Conservation (phyloP, 345 rosid species). For the Aegle marmelos region DNA sequence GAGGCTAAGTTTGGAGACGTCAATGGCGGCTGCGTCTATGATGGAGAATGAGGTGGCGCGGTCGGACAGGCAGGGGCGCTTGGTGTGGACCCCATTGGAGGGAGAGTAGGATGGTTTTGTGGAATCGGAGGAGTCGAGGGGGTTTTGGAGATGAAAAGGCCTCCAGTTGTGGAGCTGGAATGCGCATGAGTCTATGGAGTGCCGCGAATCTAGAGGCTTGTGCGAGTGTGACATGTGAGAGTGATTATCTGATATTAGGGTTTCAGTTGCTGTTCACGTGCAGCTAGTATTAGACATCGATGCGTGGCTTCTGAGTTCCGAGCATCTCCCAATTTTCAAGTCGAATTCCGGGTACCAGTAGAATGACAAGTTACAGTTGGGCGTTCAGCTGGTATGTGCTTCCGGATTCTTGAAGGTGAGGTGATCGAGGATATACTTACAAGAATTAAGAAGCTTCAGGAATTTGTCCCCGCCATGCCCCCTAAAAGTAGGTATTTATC, state of each 20-base stretch:
- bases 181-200: slow-evolving; percentile 74
- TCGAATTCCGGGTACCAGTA: too few species aligned
- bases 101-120: slow-evolving; percentile 33
- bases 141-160: slow-evolving; percentile 57
- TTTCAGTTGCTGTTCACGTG: not conserved
- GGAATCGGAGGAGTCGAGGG: slow-evolving; percentile 41
- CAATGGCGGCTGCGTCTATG: slow-evolving; percentile 48
- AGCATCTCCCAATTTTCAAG: too few species aligned
- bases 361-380: too few species aligned
- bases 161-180: slow-evolving; percentile 88
- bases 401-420: not conserved
- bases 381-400: not conserved
- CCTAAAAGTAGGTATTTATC: too few species aligned
- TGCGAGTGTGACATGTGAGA: slow-evolving; percentile 38
- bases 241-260: not conserved
- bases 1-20: slow-evolving; percentile 70
- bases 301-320: too few species aligned
- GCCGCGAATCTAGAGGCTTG: slow-evolving; percentile 52
- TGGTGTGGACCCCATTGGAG: slow-evolving; percentile 31
- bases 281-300: too few species aligned
- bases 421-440: too few species aligned
- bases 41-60: slow-evolving; percentile 79
- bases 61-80: slow-evolving; percentile 95
- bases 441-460: too few species aligned
- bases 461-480: too few species aligned